These are phyloP conservation scores for Diplodia corticola DNA, from an alignment of 2,329 filamentous ascomycete genomes.

Conservation along the genomic window DNA sequence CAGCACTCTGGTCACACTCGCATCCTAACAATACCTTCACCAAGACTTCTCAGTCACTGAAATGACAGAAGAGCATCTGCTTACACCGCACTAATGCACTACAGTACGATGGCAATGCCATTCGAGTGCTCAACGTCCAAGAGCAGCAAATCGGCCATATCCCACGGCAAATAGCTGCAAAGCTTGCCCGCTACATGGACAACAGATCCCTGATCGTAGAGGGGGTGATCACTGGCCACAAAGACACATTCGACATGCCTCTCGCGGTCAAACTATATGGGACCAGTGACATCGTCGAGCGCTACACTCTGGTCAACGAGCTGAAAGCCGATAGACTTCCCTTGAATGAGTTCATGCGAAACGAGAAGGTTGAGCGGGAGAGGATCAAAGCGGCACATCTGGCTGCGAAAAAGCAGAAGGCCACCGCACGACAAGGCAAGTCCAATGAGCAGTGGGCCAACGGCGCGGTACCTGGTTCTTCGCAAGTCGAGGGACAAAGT, in stretches of 20 bases:
- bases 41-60: neutral
- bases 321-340: constrained; percentile 66
- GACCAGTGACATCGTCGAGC: constrained; percentile 56
- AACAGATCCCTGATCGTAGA: constrained; percentile 62
- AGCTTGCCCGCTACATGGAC: constrained; percentile 68
- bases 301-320: constrained; percentile 57
- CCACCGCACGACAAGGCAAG: constrained; percentile 31
- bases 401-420: constrained; percentile 36
- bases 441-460: constrained; percentile 25
- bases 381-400: constrained; percentile 46
- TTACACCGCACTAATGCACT: neutral
- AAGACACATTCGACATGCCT: constrained; percentile 70
- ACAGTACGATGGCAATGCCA: constrained; percentile 70
- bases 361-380: constrained; percentile 53
- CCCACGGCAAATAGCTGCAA: constrained; percentile 65
- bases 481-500: constrained; percentile 45
- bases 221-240: constrained; percentile 66
- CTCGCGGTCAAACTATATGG: constrained; percentile 70
- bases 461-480: constrained; percentile 18
- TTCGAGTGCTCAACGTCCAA: constrained; percentile 75
- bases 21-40: neutral
- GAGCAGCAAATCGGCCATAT: constrained; percentile 77
- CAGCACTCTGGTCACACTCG: too few relatives aligned
- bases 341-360: constrained; percentile 50
- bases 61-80: neutral